Base-by-base conservation (phyloP, 768 basidiomycete species). In the Epithele typhae region DNA sequence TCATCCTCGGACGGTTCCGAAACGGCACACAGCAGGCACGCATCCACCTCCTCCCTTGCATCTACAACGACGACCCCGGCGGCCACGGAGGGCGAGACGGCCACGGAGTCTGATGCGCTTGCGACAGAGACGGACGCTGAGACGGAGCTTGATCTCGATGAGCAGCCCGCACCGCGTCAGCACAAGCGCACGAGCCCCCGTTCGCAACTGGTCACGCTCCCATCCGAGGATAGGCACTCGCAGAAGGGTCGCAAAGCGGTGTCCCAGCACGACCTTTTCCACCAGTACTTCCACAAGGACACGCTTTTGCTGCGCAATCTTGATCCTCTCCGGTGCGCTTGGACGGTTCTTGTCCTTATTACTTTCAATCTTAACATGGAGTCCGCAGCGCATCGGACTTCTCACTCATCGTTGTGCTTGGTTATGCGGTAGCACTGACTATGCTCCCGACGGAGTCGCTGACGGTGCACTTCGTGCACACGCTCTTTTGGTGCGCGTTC, bases 251-350 rank as follows among this genome's bases (percentile, higher is more conserved):
- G 43, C 9, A 42, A 52, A 35, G 30, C 59, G 10, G 22, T 68
- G 18, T 89, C 92, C 2, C 83, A 92, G 60, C 93, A 96, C 64
- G 96, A 98, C 62, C 68, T 99, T 32, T 70, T 91, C 53, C 84
- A 89, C 66, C 79, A 82, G 57, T 99, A 92, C 66, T 97, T 99
- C 74, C 70, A 88, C 45, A 81, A 90, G 51, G 96, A 98, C 61
- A 75, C 82, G 3, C 78, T 98, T 17, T 74, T 90, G 19, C 66
- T 97, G 41, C 71, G 74, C 27, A 92, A 95, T 59, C 58, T 95
- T 18, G 96, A 99, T 66, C 52, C 92, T 14, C 74, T 96, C 58
- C 76, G 95, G 93, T 92, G 57, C 43, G 79, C 61, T 38, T 40
- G 3, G 34, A 15, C 14, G n/a, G n/a, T n/a, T n/a, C n/a, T n/a